Evolutionary conservation across 768 basidiomycete species (phyloP), one percentile per base, ranked within the genome.

Genomic region (Suillus occidentalis): DNA sequence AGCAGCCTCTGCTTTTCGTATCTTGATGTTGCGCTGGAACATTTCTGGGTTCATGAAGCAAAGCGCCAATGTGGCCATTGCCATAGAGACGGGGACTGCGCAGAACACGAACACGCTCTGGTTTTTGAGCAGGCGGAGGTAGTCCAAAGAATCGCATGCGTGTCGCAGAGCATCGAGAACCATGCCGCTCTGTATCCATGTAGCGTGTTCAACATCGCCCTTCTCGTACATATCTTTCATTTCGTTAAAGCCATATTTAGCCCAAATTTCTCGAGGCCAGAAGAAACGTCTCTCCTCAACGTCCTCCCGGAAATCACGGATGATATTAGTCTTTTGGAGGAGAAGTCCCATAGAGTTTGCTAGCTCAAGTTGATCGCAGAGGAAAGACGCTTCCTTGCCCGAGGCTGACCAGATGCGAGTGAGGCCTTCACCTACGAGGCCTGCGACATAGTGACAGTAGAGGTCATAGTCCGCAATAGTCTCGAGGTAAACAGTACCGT

Each of bases 371-470:
- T 97, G 92, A 36, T 85, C 79, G 36, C 84, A 89, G 42, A 99
- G 78, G 81, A 86, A 92, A 0, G 84, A 71, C 0, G 82, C 83
- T 76, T 98, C 96, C 72, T 94, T 95, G 31, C 86, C 87, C 6
- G 94, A 93, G 4, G 91, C 91, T 18, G 91, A 81, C 81, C 94
- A 97, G 50, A 99, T 82, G 14, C 94, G 87, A 0, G 93, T 94
- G 39, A 97, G 86, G 55, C 96, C 96, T 76, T 99, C 96, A 42
- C 97, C 97, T 65, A 99, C 97, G 63, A 99, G 89, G 3, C 97
- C 97, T 0, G 97, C 97, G 69, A 99, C 97, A 73, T 95, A 98
- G 77, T 99, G 97, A 75, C 97, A 99, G 78, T 99, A 99, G 16
- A 99, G 85, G 75, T 98, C 94, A 79, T 95, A 99, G 69, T 97